Evolutionary conservation across 1,284 basidiomycete genomes (phyloP), one percentile per base, ranked within the genome.

Genomic region (Psilocybe mexicana): DNA sequence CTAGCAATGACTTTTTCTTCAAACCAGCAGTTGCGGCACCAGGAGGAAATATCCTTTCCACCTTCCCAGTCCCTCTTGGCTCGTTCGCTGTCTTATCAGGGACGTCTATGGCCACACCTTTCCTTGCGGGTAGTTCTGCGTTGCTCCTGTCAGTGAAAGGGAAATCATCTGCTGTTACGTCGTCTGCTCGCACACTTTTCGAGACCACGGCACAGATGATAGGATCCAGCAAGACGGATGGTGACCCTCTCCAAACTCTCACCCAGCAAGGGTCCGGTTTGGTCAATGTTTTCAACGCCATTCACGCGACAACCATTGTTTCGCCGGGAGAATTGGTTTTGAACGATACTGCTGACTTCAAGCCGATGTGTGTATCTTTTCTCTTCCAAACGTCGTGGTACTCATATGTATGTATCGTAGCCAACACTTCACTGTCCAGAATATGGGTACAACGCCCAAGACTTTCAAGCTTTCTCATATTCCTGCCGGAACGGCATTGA

Each of bases 261-360:
- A 80, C 84, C 1, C 81, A 84, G 54, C 84, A 86, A 62, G 90
- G 90, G 38, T 80, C 86, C 23, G 90, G 89, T 23, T 69, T 89
- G 52, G 75, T 91, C 57, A 78, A 91, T 63, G 81, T 84, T 10
- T 86, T 80, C 70, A 76, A 82, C 57, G 88, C 88, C 0, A 72
- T 90, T 49, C 77, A 81, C 61, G 74, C 80, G 2, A 79, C 76
- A 8, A 84, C 85, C 3, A 64, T 80, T 24, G 73, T 91, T 35
- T 79, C 78, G 2, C 87, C 86, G 3, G 77, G 81, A 3, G 80
- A 86, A 67, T 71, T 91, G 25, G 70, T 85, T 58, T 73, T 90
- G 52, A 93, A 91, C 69, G 89, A 91, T 70, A 91, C 89, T 0
- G 79, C 82, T 0, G 73, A 88, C 67, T 83, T 84, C 67, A 70